Conservation (phyloP, 2,329 filamentous ascomycete genomes). For the Paraconiothyrium brasiliense region DNA sequence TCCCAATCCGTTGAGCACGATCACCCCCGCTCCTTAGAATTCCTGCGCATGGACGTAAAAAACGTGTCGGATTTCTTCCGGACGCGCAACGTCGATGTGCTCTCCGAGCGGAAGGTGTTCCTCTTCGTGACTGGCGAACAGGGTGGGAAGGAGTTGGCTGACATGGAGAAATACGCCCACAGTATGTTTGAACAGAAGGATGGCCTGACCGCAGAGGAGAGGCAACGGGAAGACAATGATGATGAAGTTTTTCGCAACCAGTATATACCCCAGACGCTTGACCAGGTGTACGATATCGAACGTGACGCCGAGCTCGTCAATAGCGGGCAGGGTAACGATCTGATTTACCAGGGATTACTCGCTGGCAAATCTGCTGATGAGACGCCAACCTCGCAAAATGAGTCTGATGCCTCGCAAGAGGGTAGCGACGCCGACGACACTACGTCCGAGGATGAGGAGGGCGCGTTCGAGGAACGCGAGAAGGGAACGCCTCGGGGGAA, state of each 20-base stretch:
- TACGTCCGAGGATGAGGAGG: conserved; percentile 40
- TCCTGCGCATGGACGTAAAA: conserved; percentile 98
- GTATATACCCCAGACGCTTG: conserved; percentile 94
- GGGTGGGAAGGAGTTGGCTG: conserved; percentile 68
- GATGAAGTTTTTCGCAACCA: conserved; percentile 94
- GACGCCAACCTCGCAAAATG: conserved; percentile 44
- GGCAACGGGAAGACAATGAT: conserved; percentile 74
- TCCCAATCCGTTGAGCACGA: conserved; percentile 98
- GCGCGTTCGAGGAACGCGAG: conserved; percentile 34
- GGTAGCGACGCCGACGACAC: conserved; percentile 29
- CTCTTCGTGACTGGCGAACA: conserved; percentile 77
- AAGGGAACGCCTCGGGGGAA: conserved; percentile 47
- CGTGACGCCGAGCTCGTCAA: conserved; percentile 83
- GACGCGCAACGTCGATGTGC: conserved; percentile 80
- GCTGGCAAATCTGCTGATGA: conserved; percentile 68
- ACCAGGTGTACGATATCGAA: conserved; percentile 96
- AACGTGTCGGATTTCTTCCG: conserved; percentile 95
- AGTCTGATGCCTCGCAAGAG: conserved; percentile 55
- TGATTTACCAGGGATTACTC: conserved; percentile 86
- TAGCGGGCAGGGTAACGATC: conserved; percentile 75
- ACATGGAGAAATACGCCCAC: conserved; percentile 70
- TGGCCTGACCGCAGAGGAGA: conserved; percentile 59
- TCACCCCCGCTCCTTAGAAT: conserved; percentile 90
- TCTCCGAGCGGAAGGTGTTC: conserved; percentile 83
- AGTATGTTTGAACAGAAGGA: conserved; percentile 70